These are phyloP conservation scores for Tubosaeta sp. DNA, from an alignment of 768 basidiomycete genomes.

Conservation along the genomic window DNA sequence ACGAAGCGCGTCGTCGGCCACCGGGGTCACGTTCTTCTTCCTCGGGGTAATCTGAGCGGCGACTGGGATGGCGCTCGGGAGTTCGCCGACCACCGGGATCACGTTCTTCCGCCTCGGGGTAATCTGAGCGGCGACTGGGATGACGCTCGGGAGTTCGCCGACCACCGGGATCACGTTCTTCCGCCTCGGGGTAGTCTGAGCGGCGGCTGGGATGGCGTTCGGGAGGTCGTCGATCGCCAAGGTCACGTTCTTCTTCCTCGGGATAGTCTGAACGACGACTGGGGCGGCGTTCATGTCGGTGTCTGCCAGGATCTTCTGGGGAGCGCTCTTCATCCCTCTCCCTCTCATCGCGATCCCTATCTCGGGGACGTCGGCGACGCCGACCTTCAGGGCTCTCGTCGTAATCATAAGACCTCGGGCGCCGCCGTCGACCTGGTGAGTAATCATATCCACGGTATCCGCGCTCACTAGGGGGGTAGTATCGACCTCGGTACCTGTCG, in stretches of 20 bases:
- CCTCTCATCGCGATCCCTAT: not conserved
- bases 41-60: constrained; percentile 11
- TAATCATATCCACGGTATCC: constrained; percentile 8
- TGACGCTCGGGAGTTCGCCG: constrained; percentile 3
- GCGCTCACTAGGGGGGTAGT: constrained; percentile 17
- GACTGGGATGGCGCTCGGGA: constrained; percentile 11
- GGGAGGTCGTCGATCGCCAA: constrained; percentile 6
- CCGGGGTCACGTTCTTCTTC: constrained; percentile 11
- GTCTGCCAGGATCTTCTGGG: constrained; percentile 7
- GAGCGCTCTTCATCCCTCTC: constrained; percentile 2
- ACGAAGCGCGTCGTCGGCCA: constrained; percentile 9
- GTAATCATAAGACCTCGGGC: not conserved
- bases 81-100: constrained; percentile 11
- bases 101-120: constrained; percentile 9
- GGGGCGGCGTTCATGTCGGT: constrained; percentile 6
- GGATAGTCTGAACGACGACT: constrained; percentile 14
- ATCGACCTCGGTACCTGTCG: constrained; percentile 9
- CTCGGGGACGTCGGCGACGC: not conserved
- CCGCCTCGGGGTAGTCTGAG: constrained; percentile 7
- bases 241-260: constrained; percentile 11
- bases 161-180: constrained; percentile 11
- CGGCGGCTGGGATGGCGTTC: constrained; percentile 1
- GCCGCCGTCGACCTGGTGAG: constrained; percentile 11
- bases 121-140: constrained; percentile 14
- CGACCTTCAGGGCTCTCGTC: constrained; percentile 8